phyloP scores from a whole-genome alignment of 495 filamentous ascomycete genomes.

The Penicillium fimorum region DNA sequence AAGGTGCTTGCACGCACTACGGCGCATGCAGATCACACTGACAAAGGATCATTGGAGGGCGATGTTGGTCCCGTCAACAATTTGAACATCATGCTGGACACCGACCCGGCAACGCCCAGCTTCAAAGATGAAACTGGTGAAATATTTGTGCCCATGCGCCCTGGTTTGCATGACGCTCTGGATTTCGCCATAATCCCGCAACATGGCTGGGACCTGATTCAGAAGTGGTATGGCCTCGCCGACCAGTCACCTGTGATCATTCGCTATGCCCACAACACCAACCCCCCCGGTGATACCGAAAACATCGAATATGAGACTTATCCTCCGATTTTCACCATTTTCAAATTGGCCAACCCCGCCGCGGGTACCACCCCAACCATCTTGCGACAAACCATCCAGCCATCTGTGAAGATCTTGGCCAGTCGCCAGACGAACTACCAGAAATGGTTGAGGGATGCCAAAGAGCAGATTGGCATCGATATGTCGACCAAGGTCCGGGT shows the following conservation, averaged over 20 bases:
- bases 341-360: conserved; percentile 65
- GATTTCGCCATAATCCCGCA: conserved; percentile 77
- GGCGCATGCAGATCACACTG: conserved; percentile 50
- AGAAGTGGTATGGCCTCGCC: conserved; percentile 77
- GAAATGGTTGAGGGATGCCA: conserved; percentile 71
- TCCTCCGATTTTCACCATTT: conserved; percentile 82
- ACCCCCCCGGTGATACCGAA: conserved; percentile 49
- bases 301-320: conserved; percentile 82
- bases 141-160: conserved; percentile 73
- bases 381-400: conserved; percentile 57
- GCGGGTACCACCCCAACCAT: conserved; percentile 57
- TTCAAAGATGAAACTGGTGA: conserved; percentile 56
- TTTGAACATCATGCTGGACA: conserved; percentile 57
- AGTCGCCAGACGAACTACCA: conserved; percentile 66
- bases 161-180: conserved; percentile 59
- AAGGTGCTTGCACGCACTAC: conserved; percentile 68
- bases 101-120: conserved; percentile 33
- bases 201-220: conserved; percentile 76
- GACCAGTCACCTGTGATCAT: conserved; percentile 69
- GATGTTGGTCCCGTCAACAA: conserved; percentile 86
- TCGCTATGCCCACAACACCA: conserved; percentile 75
- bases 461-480: conserved; percentile 62
- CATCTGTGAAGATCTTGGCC: conserved; percentile 61
- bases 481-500: conserved; percentile 70
- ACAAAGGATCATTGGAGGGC: conserved; percentile 61